phyloP scores from a whole-genome alignment of 257 asterid species.

The Salvia rosmarinus region DNA sequence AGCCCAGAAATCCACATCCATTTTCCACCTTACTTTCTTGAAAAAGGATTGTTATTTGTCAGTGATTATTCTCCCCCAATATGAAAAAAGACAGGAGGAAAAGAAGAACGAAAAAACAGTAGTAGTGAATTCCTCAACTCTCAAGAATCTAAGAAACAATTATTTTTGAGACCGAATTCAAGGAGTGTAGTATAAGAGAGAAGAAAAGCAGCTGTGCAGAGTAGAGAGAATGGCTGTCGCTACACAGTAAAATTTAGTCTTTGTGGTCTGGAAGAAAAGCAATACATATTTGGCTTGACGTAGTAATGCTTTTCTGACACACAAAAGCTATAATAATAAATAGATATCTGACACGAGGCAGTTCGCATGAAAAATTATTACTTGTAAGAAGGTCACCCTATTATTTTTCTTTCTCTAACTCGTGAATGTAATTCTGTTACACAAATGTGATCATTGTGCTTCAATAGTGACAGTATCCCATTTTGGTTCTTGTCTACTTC shows the following conservation, averaged over 20 bases:
- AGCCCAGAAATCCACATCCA: conserved; percentile 82
- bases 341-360: conserved; percentile 42
- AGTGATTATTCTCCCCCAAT: conserved; percentile 2
- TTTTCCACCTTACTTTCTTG: conserved; percentile 37
- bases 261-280: conserved; percentile 23
- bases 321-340: conserved; percentile 38
- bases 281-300: conserved; percentile 38
- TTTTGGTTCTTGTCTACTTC: too few species aligned
- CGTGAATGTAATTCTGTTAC: not conserved
- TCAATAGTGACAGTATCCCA: too few species aligned
- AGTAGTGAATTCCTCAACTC: conserved; percentile 18
- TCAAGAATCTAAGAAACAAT: conserved; percentile 18
- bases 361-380: not conserved
- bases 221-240: not conserved
- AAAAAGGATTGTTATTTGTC: conserved; percentile 21
- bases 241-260: conserved; percentile 6
- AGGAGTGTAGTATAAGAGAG: conserved; percentile 16
- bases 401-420: not conserved
- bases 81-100: conserved; percentile 1
- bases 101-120: not conserved
- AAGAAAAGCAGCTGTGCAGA: conserved; percentile 17
- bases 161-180: not conserved
- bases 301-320: conserved; percentile 53
- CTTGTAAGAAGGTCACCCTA: not conserved
- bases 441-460: too few species aligned